These are phyloP conservation scores for Apiospora rasikravindrae DNA, from an alignment of 2,329 filamentous ascomycete species.

Conservation along the genomic window DNA sequence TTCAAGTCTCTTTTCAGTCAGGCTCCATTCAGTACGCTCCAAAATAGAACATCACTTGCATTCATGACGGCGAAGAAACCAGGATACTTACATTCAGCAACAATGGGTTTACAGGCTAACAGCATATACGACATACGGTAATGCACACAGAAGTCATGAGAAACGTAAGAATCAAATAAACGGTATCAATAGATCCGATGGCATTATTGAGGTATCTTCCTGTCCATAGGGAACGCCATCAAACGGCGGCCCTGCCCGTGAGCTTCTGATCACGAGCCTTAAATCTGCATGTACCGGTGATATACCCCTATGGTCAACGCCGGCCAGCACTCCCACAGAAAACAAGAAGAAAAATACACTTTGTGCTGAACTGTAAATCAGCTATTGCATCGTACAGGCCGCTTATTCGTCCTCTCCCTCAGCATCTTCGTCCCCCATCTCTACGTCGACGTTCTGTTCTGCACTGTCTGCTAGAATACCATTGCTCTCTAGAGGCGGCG, in stretches of 20 bases:
- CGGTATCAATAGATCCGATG: neutral
- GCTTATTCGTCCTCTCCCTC: constrained; percentile 26
- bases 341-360: constrained; percentile 10
- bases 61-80: neutral
- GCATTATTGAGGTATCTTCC: constrained; percentile 2
- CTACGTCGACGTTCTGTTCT: constrained; percentile 23
- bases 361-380: neutral
- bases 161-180: neutral
- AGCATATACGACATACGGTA: neutral
- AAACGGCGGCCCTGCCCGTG: neutral
- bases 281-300: neutral
- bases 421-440: constrained; percentile 27
- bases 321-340: neutral
- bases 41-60: neutral
- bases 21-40: neutral
- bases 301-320: constrained; percentile 2
- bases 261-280: neutral
- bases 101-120: neutral
- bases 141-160: neutral
- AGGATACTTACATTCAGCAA: neutral
- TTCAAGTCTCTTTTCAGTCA: neutral
- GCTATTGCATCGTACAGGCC: constrained; percentile 2
- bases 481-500: constrained; percentile 19
- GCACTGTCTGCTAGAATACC: constrained; percentile 23
- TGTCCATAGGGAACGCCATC: constrained; percentile 3